Percentiles rank a stretch among this genome's conserved stretches.
phyloP scores from a whole-genome alignment of 2,329 filamentous ascomycete genomes.

The Incumbomyces lentus region DNA sequence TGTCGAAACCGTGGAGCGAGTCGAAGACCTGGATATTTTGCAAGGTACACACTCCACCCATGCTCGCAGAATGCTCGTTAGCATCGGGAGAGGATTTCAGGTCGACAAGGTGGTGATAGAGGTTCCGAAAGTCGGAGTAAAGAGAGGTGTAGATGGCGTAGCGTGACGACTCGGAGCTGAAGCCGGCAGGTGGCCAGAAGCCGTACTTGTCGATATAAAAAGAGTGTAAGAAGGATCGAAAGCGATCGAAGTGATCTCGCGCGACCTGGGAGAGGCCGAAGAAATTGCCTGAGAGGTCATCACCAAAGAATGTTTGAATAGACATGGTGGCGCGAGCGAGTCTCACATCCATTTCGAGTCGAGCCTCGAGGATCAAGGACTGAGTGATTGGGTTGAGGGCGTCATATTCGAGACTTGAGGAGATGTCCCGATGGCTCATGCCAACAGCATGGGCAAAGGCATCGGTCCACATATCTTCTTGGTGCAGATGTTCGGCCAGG shows the following conservation, averaged over 20 bases:
- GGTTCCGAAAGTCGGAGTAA: constrained; percentile 57
- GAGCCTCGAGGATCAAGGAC: constrained; percentile 49
- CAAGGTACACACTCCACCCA: constrained; percentile 58
- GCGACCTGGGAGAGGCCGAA: constrained; percentile 54
- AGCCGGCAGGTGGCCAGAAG: constrained; percentile 55
- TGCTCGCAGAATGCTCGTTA: constrained; percentile 44
- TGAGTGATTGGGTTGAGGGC: not conserved
- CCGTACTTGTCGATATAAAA: constrained; percentile 60
- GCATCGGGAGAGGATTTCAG: constrained; percentile 23
- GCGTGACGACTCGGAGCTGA: constrained; percentile 42
- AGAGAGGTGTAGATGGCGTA: constrained; percentile 51
- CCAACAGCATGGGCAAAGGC: constrained; percentile 70
- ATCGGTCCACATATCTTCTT: constrained; percentile 58
- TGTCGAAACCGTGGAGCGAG: constrained; percentile 44
- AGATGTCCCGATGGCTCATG: constrained; percentile 40
- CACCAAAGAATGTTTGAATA: constrained; percentile 58
- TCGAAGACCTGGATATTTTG: constrained; percentile 62
- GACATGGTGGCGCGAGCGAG: constrained; percentile 48
- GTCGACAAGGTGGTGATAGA: constrained; percentile 65
- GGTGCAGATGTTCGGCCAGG: constrained; percentile 55
- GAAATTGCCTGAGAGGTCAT: constrained; percentile 56
- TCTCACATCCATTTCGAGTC: constrained; percentile 54
- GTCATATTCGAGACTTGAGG: constrained; percentile 16
- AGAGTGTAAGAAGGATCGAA: constrained; percentile 56
- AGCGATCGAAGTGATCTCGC: constrained; percentile 59